Base-by-base conservation (phyloP, 1,284 basidiomycete species). In the Wallemia hederae region DNA sequence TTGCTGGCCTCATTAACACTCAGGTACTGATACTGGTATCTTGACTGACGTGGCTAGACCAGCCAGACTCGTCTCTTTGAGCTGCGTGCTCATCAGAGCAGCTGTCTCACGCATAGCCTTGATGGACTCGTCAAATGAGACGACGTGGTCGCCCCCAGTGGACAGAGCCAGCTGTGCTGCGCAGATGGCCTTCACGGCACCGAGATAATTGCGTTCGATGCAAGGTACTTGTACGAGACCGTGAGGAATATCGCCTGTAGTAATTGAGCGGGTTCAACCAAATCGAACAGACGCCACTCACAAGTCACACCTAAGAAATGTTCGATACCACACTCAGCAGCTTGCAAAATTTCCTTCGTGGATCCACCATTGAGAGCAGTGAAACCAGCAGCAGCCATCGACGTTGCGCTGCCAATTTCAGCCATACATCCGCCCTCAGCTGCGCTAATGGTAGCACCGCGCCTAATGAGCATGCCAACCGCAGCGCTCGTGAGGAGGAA, bases 381-480 rank as follows among this genome's bases (percentile, higher is more conserved):
- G 67, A 94, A 92, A 0, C 85, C 91, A 26, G 83, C 90, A 57
- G 83, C 83, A 0, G 90, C 87, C 85, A 89, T 91, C 1, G 85
- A 85, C 65, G 84, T 86, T 1, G 87, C 86, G 28, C 88, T 85
- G 0, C 69, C 69, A 0, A 70, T 68, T 62, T 72, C 71, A 9
- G 69, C 73, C 73, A 74, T 74, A 63, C 73, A 74, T 15, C 72
- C 88, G 49, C 88, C 89, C 70, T 97, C 91, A 0, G 92, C 91
- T 9, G 91, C 92, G 55, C 83, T 86, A 59, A 97, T 96, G 0
- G 91, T 96, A 61, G 89, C 91, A 24, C 91, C 91, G 61, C 91
- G 79, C 70, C 97, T 97, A 76, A 92, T 96, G 22, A 97, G 74
- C 92, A 97, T 97, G 2, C 90, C 90, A 61, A 96, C 74, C 1